phyloP scores from a whole-genome alignment of 768 basidiomycete genomes.

The Russula emetica region DNA sequence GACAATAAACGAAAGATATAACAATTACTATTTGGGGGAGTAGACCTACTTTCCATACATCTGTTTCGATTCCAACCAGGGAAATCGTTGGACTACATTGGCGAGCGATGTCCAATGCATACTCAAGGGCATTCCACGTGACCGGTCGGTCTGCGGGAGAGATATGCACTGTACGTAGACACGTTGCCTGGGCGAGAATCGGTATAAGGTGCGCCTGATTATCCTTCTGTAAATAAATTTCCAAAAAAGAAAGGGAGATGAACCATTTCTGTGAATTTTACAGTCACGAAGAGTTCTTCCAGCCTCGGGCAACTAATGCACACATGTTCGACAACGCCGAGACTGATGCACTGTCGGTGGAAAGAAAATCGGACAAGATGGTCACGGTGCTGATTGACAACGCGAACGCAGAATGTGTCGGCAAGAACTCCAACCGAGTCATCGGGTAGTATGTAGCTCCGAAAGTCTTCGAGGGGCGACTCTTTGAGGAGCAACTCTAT shows the following conservation, averaged over 20 bases:
- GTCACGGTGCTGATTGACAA: constrained; percentile 49
- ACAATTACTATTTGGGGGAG: not conserved
- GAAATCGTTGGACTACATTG: constrained; percentile 49
- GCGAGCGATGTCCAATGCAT: constrained; percentile 41
- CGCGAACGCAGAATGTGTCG: constrained; percentile 47
- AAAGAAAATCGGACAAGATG: constrained; percentile 57
- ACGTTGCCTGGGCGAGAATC: constrained; percentile 43
- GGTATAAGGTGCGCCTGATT: constrained; percentile 41
- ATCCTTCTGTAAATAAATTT: not conserved
- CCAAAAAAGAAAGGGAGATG: constrained; percentile 16
- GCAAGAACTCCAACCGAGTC: constrained; percentile 40
- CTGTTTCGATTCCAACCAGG: constrained; percentile 64
- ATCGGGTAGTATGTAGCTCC: constrained; percentile 54
- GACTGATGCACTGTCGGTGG: constrained; percentile 55
- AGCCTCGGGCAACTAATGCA: constrained; percentile 52
- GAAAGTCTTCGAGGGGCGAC: constrained; percentile 55
- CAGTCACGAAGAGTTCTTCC: constrained; percentile 60
- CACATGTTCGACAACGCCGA: constrained; percentile 48
- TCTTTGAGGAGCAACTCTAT: constrained; percentile 42
- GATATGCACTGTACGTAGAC: constrained; percentile 57
- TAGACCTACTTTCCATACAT: constrained; percentile 61
- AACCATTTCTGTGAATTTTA: constrained; percentile 48
- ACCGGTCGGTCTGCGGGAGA: constrained; percentile 38
- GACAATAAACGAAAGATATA: not conserved
- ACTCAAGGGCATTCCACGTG: constrained; percentile 18